Conservation (phyloP, 2,329 filamentous ascomycete species). For the Ceratocystis ficicola region DNA sequence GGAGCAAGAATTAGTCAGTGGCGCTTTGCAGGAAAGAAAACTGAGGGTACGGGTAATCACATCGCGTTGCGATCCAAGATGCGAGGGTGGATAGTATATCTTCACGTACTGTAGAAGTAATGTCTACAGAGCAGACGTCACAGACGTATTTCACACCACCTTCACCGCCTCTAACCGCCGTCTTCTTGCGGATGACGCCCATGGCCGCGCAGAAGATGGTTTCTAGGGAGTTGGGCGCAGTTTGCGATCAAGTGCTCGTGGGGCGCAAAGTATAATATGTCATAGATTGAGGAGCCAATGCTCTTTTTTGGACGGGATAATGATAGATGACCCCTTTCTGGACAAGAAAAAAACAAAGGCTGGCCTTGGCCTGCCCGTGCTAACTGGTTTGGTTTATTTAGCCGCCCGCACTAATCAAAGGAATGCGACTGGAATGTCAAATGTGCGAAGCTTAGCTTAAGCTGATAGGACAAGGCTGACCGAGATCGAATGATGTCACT, state of each 20-base stretch:
- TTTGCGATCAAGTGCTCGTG: neutral
- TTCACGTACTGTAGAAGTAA: constrained; percentile 77
- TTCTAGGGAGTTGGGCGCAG: neutral
- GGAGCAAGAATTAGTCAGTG: neutral
- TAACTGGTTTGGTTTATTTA: neutral
- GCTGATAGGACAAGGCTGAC: neutral
- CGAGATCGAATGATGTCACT: constrained; percentile 10
- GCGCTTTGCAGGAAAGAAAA: neutral
- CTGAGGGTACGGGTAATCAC: neutral
- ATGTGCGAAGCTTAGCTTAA: constrained; percentile 2
- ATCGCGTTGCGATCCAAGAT: neutral
- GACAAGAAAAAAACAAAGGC: too few species aligned
- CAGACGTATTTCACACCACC: constrained; percentile 92
- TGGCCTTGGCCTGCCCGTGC: too few species aligned
- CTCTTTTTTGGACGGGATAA: neutral
- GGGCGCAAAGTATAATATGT: neutral
- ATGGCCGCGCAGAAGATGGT: constrained; percentile 35
- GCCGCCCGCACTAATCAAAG: neutral
- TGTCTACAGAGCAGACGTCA: constrained; percentile 91
- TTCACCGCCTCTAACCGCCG: constrained; percentile 69
- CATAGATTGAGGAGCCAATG: neutral
- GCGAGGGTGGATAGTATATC: constrained; percentile 12
- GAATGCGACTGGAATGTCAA: constrained; percentile 4
- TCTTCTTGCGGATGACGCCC: constrained; percentile 96
- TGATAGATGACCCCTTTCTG: too few species aligned